phyloP scores from a whole-genome alignment of 495 filamentous ascomycete species.

The Aspergillus bertholletiae region DNA sequence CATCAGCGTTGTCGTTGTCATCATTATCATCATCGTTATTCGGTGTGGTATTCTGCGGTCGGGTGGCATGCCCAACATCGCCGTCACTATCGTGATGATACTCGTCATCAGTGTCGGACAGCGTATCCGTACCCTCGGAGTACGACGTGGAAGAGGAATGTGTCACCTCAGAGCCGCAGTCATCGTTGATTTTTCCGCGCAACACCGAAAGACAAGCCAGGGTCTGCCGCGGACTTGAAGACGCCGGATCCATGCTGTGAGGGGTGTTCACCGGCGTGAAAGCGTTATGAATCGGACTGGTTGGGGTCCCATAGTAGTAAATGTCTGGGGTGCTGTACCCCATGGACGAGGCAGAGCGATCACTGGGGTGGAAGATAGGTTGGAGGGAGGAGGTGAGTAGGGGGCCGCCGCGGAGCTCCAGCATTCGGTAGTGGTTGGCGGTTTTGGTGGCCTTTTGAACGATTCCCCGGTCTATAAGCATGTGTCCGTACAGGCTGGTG shows the following conservation, averaged over 20 bases:
- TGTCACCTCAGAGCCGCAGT: conserved; percentile 7
- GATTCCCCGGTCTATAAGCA: conserved; percentile 64
- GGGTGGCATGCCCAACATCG: too few species aligned
- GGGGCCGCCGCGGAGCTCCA: conserved; percentile 20
- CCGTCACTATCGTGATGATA: conserved; percentile 1
- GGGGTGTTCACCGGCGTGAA: conserved; percentile 36
- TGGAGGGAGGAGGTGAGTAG: conserved; percentile 1
- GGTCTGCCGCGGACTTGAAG: conserved; percentile 2
- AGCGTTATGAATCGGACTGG: conserved; percentile 18
- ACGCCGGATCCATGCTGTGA: conserved; percentile 19
- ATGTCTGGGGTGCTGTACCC: conserved; percentile 18
- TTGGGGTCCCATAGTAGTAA: conserved; percentile 29
- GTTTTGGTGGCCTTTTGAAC: conserved; percentile 52
- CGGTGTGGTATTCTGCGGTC: too few species aligned
- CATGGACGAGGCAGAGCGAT: conserved; percentile 21
- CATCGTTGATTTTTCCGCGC: not conserved
- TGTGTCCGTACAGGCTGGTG: conserved; percentile 55
- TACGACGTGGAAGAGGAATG: not conserved
- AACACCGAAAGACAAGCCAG: conserved; percentile 8
- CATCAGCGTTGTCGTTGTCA: not conserved
- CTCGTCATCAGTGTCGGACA: not conserved
- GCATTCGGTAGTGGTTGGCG: conserved; percentile 44
- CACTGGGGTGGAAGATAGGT: not conserved
- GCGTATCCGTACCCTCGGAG: not conserved
- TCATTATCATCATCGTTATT: conserved; percentile 10